These are phyloP conservation scores for Selaginella tamariscina DNA, from an alignment of 75 land plant genomes.

Conservation along the genomic window DNA sequence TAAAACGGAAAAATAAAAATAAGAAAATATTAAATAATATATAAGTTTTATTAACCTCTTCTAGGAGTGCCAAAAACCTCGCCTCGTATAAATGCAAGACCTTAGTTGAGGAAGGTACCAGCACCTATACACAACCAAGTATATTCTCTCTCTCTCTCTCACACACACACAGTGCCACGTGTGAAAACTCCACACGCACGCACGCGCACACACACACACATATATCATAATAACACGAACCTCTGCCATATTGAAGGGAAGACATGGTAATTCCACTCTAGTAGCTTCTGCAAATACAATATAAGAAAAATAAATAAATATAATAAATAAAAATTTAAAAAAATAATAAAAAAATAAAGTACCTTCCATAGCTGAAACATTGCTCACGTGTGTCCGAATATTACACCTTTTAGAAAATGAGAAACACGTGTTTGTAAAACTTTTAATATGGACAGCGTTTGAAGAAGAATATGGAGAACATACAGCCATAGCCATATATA, in stretches of 20 bases:
- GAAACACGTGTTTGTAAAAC: no score
- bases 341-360: no score
- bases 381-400: no score
- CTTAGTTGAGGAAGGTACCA: slow-evolving; percentile 67
- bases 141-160: background rate
- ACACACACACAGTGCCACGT: background rate
- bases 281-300: slow-evolving; percentile 25
- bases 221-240: slow-evolving; percentile 2
- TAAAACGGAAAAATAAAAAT: slow-evolving; percentile 11
- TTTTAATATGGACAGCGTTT: no score
- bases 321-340: no score
- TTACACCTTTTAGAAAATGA: no score
- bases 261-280: slow-evolving; percentile 28
- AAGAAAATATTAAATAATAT: background rate
- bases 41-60: slow-evolving; percentile 47
- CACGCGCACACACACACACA: background rate
- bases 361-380: no score
- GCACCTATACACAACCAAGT: slow-evolving; percentile 32
- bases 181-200: background rate
- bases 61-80: slow-evolving; percentile 59
- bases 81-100: slow-evolving; percentile 84
- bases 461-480: no score
- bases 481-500: no score
- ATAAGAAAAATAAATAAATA: no score
- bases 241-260: slow-evolving; percentile 34